Conservation (phyloP, 2,329 filamentous ascomycete genomes). For the Macroventuria anomochaeta region DNA sequence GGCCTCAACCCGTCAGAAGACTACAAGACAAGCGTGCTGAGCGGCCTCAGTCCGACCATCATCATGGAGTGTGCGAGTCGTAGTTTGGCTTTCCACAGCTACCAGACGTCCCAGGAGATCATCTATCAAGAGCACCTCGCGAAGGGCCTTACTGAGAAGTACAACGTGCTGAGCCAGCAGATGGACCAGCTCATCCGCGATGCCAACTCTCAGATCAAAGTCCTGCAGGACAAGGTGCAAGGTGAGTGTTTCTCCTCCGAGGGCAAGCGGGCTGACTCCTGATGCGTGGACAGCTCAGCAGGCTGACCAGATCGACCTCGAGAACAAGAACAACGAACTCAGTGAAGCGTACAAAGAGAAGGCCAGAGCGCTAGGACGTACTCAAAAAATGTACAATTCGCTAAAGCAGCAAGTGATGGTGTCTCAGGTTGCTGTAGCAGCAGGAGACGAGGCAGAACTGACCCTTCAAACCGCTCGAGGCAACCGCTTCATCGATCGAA, state of each 20-base stretch:
- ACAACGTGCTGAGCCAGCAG: constrained; percentile 66
- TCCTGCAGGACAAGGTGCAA: constrained; percentile 68
- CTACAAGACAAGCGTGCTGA: constrained; percentile 86
- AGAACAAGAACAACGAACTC: constrained; percentile 76
- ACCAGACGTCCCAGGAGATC: constrained; percentile 84
- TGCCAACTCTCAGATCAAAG: constrained; percentile 74
- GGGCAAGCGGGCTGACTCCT: not conserved
- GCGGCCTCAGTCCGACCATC: constrained; percentile 77
- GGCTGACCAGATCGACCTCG: constrained; percentile 66
- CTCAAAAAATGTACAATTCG: constrained; percentile 66
- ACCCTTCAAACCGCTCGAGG: constrained; percentile 35
- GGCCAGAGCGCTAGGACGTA: constrained; percentile 69
- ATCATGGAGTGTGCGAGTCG: constrained; percentile 88
- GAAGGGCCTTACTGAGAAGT: constrained; percentile 76
- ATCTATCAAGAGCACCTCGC: constrained; percentile 79
- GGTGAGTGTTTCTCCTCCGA: constrained; percentile 53
- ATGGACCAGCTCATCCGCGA: constrained; percentile 77
- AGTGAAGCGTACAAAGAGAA: constrained; percentile 72
- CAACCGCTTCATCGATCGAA: constrained; percentile 40
- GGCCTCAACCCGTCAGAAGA: constrained; percentile 82
- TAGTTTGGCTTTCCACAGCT: constrained; percentile 83
- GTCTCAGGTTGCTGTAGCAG: constrained; percentile 61
- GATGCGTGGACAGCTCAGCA: constrained; percentile 58
- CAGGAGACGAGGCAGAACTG: constrained; percentile 55
- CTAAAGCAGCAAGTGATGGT: constrained; percentile 63